Evolutionary conservation across 2,329 filamentous ascomycete genomes (phyloP), one percentile per base, ranked within the genome.

Genomic region (Diplodia scrobiculata): DNA sequence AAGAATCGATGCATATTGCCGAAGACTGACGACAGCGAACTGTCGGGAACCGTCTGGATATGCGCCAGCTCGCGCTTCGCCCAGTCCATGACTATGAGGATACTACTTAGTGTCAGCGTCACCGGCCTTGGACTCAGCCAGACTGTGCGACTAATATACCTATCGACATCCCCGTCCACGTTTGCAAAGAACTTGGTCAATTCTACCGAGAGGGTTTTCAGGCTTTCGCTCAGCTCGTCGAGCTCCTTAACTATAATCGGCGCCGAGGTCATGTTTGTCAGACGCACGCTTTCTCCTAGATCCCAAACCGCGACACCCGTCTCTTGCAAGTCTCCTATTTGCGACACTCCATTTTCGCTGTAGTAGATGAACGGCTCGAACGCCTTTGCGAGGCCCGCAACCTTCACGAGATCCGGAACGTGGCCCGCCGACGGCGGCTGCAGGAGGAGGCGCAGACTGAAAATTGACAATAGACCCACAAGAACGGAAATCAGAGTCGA

Each of bases 81-180:
- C 94, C 94, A 97, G 75, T 97, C 92, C 92, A 98, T 97, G 62
- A 96, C 92, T 68, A 95, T 89, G 41, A 98, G 84, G 70, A 97
- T 96, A 68, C 90, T 89, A 72, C 21, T 60, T 59, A 74, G 67
- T 29, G 51, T 68, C 51, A 73, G 67, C 62, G 66, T 62, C 67
- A 69, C 72, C 51, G 63, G 63, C 63, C 63, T 47, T 52, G 36
- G 52, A 54, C 32, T 48, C 29, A 65, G 45, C 21, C 51, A 52
- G 21, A 59, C 63, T 70, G 63, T 25, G 34, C 51, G 63, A 38
- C 55, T 64, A 66, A 78, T 81, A 71, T 81, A 88, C 86, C 85
- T 89, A 75, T 97, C 94, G 71, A 98, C 90, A 73, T 97, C 94
- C 29, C 92, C 91, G 72, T 97, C 92, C 13, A 98, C 92, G 70